Evolutionary conservation across 2,329 filamentous ascomycete genomes (phyloP), one percentile per base, ranked within the genome.

Genomic region (Zopfia rhizophila): DNA sequence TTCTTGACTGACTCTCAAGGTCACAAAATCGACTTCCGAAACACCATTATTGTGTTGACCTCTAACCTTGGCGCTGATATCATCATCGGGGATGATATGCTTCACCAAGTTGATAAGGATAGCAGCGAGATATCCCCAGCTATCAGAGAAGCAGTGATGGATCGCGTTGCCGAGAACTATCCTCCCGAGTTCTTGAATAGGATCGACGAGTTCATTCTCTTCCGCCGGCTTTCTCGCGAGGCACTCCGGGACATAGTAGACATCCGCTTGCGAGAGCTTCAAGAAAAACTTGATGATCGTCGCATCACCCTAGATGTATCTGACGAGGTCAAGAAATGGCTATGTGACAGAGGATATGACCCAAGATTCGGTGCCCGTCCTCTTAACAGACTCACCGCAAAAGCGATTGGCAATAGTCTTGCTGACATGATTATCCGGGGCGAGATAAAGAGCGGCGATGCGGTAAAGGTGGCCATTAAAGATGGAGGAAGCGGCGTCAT

Each of bases 131-230:
- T 97, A 45, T 85, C 88, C 12, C 81, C 85, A 1, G 83, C 84
- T 0, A 83, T 92, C 33, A 90, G 90, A 63, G 79, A 83, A 46
- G 86, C 89, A 1, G 92, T 97, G 41, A 91, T 97, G 86, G 89
- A 96, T 63, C 86, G 95, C 12, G 92, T 97, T 1, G 80, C 87
- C 13, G 72, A 79, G 7, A 74, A 80, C 1, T 87, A 97, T 68
- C 86, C 93, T 4, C 94, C 94, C 3, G 94, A 97, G 69, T 99
- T 97, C 79, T 82, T 97, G 55, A 97, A 99, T 75, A 85, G 94
- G 14, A 91, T 97, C 53, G 93, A 97, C 72, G 93, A 95, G 51
- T 97, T 97, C 76, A 97, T 97, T 69, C 78, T 97, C 65, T 97
- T 97, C 80, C 93, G 92, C 74, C 84, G 93, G 7, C 82, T 97